These are phyloP conservation scores for Trifolium dubium DNA, from an alignment of 306 rosid species.

Conservation along the genomic window DNA sequence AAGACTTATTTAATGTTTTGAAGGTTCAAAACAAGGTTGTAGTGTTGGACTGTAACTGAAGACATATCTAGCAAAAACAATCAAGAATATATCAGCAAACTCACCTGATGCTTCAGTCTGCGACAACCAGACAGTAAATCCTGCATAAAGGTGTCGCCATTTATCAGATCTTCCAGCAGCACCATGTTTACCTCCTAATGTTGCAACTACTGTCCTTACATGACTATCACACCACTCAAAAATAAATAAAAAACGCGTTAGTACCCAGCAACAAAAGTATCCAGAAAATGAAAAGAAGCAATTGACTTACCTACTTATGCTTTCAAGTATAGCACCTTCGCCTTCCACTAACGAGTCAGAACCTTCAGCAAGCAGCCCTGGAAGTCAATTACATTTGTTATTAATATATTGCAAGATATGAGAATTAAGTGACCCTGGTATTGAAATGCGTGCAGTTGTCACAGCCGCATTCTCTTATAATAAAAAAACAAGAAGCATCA, in stretches of 20 bases:
- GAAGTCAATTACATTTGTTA: constrained; percentile 55
- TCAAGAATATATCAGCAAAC: constrained; percentile 23
- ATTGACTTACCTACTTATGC: constrained; percentile 80
- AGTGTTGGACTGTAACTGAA: neutral
- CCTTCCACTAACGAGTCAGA: constrained; percentile 73
- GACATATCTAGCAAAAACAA: constrained; percentile 23
- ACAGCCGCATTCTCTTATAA: neutral
- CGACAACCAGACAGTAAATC: constrained; percentile 90
- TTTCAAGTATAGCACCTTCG: constrained; percentile 78
- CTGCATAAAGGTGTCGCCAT: constrained; percentile 87
- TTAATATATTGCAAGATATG: constrained; percentile 42
- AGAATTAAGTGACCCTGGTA: constrained; percentile 42
- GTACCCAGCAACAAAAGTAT: constrained; percentile 17
- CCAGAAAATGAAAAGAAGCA: neutral
- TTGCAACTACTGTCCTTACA: constrained; percentile 76
- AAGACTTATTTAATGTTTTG: constrained; percentile 21
- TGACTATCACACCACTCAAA: constrained; percentile 60
- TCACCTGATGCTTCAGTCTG: constrained; percentile 79
- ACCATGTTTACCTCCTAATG: constrained; percentile 79
- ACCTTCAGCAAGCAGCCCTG: constrained; percentile 86
- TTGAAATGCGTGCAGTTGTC: constrained; percentile 18
- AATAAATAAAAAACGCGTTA: neutral
- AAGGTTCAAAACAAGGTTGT: constrained; percentile 37
- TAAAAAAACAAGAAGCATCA: constrained; percentile 19
- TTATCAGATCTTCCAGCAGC: constrained; percentile 66